Evolutionary conservation across 768 basidiomycete species (phyloP), one percentile per base, ranked within the genome.

Genomic region (Lactarius sanguifluus): DNA sequence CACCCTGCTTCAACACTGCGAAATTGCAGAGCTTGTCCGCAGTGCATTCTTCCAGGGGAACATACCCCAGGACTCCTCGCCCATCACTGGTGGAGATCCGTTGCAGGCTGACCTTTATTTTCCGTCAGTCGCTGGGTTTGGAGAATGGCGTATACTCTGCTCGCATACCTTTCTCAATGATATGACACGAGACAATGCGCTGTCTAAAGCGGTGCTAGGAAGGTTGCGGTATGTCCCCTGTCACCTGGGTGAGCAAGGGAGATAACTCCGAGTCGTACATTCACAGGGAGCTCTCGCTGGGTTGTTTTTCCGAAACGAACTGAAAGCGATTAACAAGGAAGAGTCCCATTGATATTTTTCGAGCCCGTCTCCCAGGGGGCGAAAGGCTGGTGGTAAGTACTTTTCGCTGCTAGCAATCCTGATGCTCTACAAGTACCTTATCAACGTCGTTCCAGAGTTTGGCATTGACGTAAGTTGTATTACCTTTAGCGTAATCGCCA

Each of bases 341-440:
- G 25, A 69, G 64, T n/a, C 69, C 63, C 0, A 32, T 70, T 13
- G 67, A 70, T 5, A 65, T 70, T 12, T 70, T 58, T 13, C 45
- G 59, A 23, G 69, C 67, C 9, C 57, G 67, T 56, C 63, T 70
- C 13, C 69, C 69, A 0, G 69, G 69, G 6, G 61, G 54, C 9
- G 23, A n/a, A n/a, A 59, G 69, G 18, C 45, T 70, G 1, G 67
- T 70, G 3, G 69, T 70, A 38, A 45, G 69, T 58, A n/a, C 5
- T 5, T 4, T 32, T 18, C 15, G 7, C 23, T n/a, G 25, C 28
- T 36, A n/a, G 41, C 4, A 28, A n/a, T 45, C 59, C n/a, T 70
- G 52, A 58, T 38, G 20, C 6, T 41, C 45, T 28, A 7, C 45
- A 20, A 70, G 69, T 70, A 70, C 41, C 52, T 68, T 34, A 20